Evolutionary conservation across 768 basidiomycete genomes (phyloP).

Genomic region (Leccinum imitatum): DNA sequence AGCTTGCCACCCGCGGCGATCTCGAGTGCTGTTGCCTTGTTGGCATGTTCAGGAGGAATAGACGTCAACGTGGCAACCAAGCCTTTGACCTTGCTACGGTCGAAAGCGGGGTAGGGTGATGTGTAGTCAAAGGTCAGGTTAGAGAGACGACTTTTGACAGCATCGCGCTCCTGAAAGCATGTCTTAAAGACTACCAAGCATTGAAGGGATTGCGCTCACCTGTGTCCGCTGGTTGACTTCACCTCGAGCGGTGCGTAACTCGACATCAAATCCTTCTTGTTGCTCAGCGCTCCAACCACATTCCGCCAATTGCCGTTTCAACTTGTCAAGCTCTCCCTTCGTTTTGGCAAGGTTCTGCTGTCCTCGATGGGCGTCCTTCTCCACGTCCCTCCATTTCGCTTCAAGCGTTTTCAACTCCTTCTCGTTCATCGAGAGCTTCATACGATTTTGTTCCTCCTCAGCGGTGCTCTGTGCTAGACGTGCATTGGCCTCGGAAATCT

Average conservation of each 20-base stretch:
- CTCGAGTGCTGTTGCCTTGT: conserved; percentile 88
- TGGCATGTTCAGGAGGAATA: conserved; percentile 64
- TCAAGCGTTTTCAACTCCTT: conserved; percentile 80
- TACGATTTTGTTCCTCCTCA: conserved; percentile 80
- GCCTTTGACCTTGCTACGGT: conserved; percentile 85
- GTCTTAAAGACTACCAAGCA: conserved; percentile 10
- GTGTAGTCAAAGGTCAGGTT: conserved; percentile 83
- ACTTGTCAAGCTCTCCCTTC: conserved; percentile 55
- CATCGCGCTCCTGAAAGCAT: conserved; percentile 58
- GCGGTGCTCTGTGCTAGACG: conserved; percentile 73
- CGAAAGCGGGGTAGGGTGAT: conserved; percentile 75
- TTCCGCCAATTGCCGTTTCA: conserved; percentile 50
- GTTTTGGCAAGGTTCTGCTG: conserved; percentile 63
- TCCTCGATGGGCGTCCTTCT: conserved; percentile 79
- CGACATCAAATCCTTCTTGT: conserved; percentile 57
- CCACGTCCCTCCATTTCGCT: conserved; percentile 76
- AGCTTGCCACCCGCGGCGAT: conserved; percentile 87
- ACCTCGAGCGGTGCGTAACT: conserved; percentile 50
- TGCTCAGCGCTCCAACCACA: conserved; percentile 78
- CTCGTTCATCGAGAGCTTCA: conserved; percentile 73
- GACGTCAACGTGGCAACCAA: conserved; percentile 87
- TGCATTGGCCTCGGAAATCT: conserved; percentile 82
- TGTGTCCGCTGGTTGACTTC: conserved; percentile 60
- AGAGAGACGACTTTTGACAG: conserved; percentile 61
- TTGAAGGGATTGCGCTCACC: conserved; percentile 39